These are phyloP conservation scores for Botrytis fabae DNA, from an alignment of 2,329 filamentous ascomycete species.

Conservation along the genomic window DNA sequence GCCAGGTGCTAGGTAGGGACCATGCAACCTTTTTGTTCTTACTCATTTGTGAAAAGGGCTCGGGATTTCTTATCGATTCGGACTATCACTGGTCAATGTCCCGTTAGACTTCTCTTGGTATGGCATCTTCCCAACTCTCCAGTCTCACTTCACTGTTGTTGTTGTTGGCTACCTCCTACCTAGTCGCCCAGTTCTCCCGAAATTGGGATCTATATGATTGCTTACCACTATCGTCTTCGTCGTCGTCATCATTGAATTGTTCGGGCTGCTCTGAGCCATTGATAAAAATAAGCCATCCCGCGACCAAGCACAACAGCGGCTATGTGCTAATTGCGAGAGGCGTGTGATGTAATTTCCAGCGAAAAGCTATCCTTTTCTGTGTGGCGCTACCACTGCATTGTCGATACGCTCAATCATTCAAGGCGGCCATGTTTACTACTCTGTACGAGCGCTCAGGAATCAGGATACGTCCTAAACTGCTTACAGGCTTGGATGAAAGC, in stretches of 20 bases:
- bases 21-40: not conserved
- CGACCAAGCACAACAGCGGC: conserved; percentile 3
- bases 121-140: not conserved
- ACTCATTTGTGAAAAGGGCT: not conserved
- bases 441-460: not conserved
- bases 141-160: not conserved
- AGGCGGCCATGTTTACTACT: not conserved
- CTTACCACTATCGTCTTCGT: not conserved
- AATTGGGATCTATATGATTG: not conserved
- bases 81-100: not conserved
- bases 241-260: not conserved
- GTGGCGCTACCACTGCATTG: conserved; percentile 18
- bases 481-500: not conserved
- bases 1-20: not conserved
- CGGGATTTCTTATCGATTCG: not conserved
- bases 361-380: not conserved
- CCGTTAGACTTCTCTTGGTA: not conserved
- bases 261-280: not conserved
- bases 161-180: not conserved
- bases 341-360: conserved; percentile 7
- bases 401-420: conserved; percentile 9
- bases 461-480: not conserved
- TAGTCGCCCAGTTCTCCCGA: not conserved
- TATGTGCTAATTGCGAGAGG: not conserved
- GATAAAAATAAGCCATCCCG: not conserved